Conservation (phyloP, 352 stramenopile genomes). For the Thalassiosira sp. region DNA sequence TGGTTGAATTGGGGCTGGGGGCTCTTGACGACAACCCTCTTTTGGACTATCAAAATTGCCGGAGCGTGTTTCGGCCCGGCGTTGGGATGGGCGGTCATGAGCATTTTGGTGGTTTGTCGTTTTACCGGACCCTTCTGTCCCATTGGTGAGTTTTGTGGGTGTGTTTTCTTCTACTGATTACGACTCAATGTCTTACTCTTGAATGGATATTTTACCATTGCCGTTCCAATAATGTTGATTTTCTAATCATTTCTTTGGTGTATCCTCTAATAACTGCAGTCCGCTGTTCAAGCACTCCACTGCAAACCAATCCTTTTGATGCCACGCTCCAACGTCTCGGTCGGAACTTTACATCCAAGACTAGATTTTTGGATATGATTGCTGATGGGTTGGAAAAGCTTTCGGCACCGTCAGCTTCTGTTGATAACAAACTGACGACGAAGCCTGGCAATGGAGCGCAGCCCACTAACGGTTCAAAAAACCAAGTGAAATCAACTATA, state of each 20-base stretch:
- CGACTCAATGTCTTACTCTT: too few species aligned
- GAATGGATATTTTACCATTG: too few species aligned
- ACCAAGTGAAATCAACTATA: too few species aligned
- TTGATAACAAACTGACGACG: too few species aligned
- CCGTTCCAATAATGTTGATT: too few species aligned
- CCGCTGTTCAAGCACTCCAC: slow-evolving; percentile 28
- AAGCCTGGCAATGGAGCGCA: too few species aligned
- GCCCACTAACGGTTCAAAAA: too few species aligned
- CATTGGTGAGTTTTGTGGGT: slow-evolving; percentile 4
- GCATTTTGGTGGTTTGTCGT: neutral
- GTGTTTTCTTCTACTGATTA: neutral
- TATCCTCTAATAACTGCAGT: neutral
- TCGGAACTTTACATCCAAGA: slow-evolving; percentile 32
- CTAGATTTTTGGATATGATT: slow-evolving; percentile 44
- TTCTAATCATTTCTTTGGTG: neutral
- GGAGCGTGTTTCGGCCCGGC: neutral
- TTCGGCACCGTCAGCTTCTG: slow-evolving; percentile 23
- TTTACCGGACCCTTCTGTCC: slow-evolving; percentile 9
- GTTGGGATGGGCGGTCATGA: slow-evolving; percentile 11
- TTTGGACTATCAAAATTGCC: slow-evolving; percentile 15
- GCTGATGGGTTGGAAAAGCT: slow-evolving; percentile 26
- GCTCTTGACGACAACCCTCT: neutral
- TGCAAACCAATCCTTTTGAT: slow-evolving; percentile 43
- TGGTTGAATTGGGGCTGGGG: neutral
- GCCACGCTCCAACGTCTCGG: slow-evolving; percentile 13